Evolutionary conservation across 345 rosid genomes (phyloP).

Genomic region (Brassica juncea): DNA sequence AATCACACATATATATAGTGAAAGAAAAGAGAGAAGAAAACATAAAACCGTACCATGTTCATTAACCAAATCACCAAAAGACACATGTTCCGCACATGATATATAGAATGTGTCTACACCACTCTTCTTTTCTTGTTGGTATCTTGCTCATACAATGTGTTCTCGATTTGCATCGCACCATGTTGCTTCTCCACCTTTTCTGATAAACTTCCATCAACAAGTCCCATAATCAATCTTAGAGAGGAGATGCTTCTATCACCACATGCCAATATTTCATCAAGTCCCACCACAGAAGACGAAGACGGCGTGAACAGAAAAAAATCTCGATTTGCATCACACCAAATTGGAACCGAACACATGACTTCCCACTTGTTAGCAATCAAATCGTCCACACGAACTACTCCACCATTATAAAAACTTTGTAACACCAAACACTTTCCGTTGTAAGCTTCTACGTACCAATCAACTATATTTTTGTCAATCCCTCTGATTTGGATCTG

Average conservation of each 20-base stretch:
- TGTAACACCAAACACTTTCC: slow-evolving; percentile 3
- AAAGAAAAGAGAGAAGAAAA: neutral
- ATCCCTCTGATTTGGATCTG: neutral
- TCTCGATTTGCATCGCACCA: too few relatives aligned
- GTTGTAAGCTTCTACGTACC: slow-evolving; percentile 1
- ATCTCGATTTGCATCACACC: neutral
- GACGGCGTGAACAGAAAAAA: neutral
- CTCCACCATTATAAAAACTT: neutral
- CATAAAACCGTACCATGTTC: neutral
- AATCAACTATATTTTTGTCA: neutral
- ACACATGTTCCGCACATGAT: neutral
- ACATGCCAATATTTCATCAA: slow-evolving; percentile 9
- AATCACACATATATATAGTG: neutral
- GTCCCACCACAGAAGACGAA: neutral
- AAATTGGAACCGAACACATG: neutral
- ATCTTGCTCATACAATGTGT: neutral
- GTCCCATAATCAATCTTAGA: neutral
- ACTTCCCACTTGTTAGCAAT: neutral
- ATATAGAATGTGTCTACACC: neutral
- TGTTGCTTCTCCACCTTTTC: too few relatives aligned
- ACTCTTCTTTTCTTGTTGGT: neutral
- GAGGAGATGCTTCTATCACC: neutral
- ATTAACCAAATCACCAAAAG: neutral
- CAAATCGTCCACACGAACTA: slow-evolving; percentile 17
- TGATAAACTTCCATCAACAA: neutral